Percentiles rank a stretch among this genome's conserved stretches.
Evolutionary conservation across 768 basidiomycete species (phyloP).

Genomic region (Leccinum subgranulosum): DNA sequence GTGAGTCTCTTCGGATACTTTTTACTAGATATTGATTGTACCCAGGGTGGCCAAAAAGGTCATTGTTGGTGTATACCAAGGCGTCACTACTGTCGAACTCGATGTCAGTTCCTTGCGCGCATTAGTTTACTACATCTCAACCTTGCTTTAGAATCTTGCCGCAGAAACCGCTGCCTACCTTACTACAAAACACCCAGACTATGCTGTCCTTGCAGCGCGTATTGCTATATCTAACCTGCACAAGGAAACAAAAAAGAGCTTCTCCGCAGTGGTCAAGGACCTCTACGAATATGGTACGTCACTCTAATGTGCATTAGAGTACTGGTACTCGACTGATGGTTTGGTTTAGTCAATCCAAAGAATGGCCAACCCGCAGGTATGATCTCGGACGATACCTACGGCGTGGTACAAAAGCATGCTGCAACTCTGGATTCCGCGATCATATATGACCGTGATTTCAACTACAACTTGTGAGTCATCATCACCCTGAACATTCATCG

Average conservation of each 20-base stretch:
- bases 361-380: conserved; percentile 82
- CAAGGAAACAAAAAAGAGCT: conserved; percentile 98
- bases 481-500: background rate
- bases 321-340: background rate
- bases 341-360: conserved; percentile 84
- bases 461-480: conserved; percentile 80
- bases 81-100: conserved; percentile 95
- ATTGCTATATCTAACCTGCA: conserved; percentile 98
- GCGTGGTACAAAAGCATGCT: conserved; percentile 77
- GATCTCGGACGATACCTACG: conserved; percentile 88
- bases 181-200: conserved; percentile 96
- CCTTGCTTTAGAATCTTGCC: conserved; percentile 72
- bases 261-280: conserved; percentile 89
- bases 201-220: conserved; percentile 96
- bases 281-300: conserved; percentile 80
- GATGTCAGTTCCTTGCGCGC: conserved; percentile 58
- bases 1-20: conserved; percentile 25
- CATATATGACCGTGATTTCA: conserved; percentile 98
- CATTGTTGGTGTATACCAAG: conserved; percentile 88
- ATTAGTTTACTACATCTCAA: conserved; percentile 2
- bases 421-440: conserved; percentile 86
- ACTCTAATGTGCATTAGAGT: background rate
- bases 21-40: conserved; percentile 4
- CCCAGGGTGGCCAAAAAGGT: conserved; percentile 87
- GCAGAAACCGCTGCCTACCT: conserved; percentile 97